phyloP scores from a whole-genome alignment of 306 rosid genomes.

The Rosa chinensis region DNA sequence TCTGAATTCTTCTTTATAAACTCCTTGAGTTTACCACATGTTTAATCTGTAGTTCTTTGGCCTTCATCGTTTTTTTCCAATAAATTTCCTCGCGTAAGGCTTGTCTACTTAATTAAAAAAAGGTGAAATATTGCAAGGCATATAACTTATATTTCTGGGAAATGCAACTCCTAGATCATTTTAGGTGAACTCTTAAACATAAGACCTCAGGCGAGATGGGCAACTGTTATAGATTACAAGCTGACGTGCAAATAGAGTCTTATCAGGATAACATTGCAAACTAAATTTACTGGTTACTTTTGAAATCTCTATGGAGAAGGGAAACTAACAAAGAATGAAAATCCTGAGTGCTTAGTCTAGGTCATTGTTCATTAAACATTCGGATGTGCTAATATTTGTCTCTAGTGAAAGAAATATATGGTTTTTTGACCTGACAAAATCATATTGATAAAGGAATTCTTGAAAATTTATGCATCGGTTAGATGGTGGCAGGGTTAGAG shows the following conservation, averaged over 20 bases:
- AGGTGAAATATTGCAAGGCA: slow-evolving; percentile 4
- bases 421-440: not conserved
- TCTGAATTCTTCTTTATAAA: not conserved
- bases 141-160: not conserved
- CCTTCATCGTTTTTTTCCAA: not conserved
- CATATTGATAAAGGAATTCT: not conserved
- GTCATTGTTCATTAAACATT: not conserved
- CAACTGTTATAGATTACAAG: not conserved
- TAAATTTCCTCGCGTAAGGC: not conserved
- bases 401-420: not conserved
- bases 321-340: not conserved
- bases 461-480: not conserved
- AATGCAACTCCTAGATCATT: not conserved
- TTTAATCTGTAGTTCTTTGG: not conserved
- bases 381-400: not conserved
- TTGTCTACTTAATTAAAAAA: not conserved
- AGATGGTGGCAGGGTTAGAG: slow-evolving; percentile 2
- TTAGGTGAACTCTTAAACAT: not conserved
- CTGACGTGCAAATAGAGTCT: not conserved
- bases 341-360: not conserved
- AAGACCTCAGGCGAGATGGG: not conserved
- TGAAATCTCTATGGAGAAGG: not conserved
- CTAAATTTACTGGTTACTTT: not conserved
- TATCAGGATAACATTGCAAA: not conserved
- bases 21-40: not conserved